Evolutionary conservation across 2,329 filamentous ascomycete genomes (phyloP).

Genomic region (Harringtonia lauricola): DNA sequence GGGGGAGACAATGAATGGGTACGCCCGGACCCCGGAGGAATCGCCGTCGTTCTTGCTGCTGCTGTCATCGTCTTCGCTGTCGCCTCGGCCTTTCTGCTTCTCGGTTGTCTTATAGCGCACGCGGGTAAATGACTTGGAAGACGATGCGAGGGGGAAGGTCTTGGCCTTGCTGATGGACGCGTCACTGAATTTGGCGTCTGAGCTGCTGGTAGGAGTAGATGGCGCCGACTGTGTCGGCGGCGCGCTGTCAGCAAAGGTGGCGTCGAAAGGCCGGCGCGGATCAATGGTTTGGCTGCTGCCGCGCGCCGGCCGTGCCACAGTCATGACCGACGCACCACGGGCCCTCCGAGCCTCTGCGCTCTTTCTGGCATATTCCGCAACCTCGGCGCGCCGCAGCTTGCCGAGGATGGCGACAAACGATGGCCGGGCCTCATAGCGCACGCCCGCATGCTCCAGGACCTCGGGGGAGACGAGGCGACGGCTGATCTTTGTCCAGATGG

Average conservation of each 20-base stretch:
- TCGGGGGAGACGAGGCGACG: constrained; percentile 46
- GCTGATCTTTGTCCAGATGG: constrained; percentile 48
- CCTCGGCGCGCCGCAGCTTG: constrained; percentile 37
- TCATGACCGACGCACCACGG: constrained; percentile 1
- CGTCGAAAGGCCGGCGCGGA: background rate
- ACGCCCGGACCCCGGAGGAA: constrained; percentile 18
- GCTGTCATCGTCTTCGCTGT: constrained; percentile 6
- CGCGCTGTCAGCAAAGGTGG: background rate
- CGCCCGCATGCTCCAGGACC: constrained; percentile 40
- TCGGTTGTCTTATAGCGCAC: background rate
- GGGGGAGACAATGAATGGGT: constrained; percentile 27
- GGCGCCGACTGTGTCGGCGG: background rate
- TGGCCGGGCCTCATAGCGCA: constrained; percentile 49
- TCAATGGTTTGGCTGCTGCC: background rate
- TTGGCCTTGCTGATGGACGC: background rate
- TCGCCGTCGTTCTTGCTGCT: constrained; percentile 1
- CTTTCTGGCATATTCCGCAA: constrained; percentile 37
- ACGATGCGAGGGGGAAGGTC: constrained; percentile 3
- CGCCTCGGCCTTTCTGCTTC: background rate
- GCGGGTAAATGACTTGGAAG: background rate
- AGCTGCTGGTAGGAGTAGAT: constrained; percentile 8
- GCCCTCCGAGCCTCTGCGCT: constrained; percentile 32
- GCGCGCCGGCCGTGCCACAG: background rate
- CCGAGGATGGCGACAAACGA: constrained; percentile 51
- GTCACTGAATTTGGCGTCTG: background rate